These are phyloP conservation scores for Sporobolomyces roseus DNA, from an alignment of 768 basidiomycete species.

Conservation along the genomic window DNA sequence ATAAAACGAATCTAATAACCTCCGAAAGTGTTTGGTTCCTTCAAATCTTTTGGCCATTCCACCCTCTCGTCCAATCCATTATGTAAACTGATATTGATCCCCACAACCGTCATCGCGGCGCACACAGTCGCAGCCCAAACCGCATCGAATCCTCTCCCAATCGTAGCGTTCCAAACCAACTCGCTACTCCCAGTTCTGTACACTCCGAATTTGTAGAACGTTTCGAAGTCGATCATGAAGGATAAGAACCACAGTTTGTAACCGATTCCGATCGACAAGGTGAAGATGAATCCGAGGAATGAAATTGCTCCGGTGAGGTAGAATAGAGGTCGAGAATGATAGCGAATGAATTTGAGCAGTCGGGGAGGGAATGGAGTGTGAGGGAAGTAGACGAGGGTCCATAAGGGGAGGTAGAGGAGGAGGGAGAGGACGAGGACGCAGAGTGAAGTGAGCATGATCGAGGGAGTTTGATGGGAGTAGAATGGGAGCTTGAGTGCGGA, in stretches of 20 bases:
- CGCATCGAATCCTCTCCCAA: slow-evolving; percentile 22
- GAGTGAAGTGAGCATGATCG: slow-evolving; percentile 26
- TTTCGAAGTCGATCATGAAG: background rate
- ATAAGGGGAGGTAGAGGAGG: slow-evolving; percentile 35
- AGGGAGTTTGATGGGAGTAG: slow-evolving; percentile 17
- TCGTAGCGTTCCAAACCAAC: background rate
- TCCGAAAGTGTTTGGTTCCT: slow-evolving; percentile 1
- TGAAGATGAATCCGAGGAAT: slow-evolving; percentile 21
- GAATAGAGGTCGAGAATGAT: slow-evolving; percentile 12
- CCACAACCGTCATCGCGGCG: slow-evolving; percentile 1
- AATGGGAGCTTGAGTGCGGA: slow-evolving; percentile 30
- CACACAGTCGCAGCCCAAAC: slow-evolving; percentile 22
- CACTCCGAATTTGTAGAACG: slow-evolving; percentile 5
- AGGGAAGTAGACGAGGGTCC: slow-evolving; percentile 41
- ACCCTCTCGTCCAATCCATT: slow-evolving; percentile 37
- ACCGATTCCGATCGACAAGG: slow-evolving; percentile 35
- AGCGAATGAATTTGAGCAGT: slow-evolving; percentile 21
- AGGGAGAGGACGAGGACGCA: slow-evolving; percentile 12
- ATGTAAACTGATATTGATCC: slow-evolving; percentile 23
- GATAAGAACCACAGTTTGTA: slow-evolving; percentile 17
- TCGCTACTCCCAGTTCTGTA: background rate
- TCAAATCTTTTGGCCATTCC: slow-evolving; percentile 16
- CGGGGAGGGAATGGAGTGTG: background rate
- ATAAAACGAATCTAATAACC: background rate
- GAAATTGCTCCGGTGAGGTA: slow-evolving; percentile 7